A percentile compares a stretch with the other conserved stretches of the same genome.
These are phyloP conservation scores for Aspergillus sp. DNA, from an alignment of 2,329 filamentous ascomycete species.

Conservation along the genomic window DNA sequence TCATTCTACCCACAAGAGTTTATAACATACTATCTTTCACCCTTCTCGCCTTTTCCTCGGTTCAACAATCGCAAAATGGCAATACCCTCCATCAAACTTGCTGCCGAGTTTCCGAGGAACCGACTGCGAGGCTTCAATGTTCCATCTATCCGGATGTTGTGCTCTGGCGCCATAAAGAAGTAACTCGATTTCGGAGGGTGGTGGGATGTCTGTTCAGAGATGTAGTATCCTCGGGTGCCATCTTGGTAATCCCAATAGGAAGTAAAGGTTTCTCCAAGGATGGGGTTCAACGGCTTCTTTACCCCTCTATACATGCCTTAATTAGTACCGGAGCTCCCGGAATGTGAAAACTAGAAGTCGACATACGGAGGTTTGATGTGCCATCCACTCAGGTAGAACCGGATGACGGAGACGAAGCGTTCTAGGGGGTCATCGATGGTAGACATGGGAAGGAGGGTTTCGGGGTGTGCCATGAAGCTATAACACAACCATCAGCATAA, in stretches of 20 bases:
- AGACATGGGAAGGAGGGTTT: constrained; percentile 85
- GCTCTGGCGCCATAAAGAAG: constrained; percentile 95
- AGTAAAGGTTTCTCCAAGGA: constrained; percentile 89
- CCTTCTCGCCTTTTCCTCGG: constrained; percentile 60
- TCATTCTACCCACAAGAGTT: too few relatives aligned
- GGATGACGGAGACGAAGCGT: constrained; percentile 90
- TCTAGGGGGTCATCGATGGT: constrained; percentile 81
- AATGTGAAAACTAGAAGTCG: neutral
- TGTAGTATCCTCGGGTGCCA: constrained; percentile 84
- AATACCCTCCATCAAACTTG: constrained; percentile 96
- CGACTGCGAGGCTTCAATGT: constrained; percentile 91
- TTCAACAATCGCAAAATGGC: constrained; percentile 81
- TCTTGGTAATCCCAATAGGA: constrained; percentile 93
- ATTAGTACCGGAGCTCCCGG: neutral
- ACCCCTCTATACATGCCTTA: constrained; percentile 62
- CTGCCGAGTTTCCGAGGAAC: constrained; percentile 94
- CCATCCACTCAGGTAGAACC: constrained; percentile 98
- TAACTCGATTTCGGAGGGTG: constrained; percentile 98
- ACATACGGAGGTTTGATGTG: constrained; percentile 94
- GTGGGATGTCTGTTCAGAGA: constrained; percentile 95
- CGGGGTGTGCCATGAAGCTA: constrained; percentile 99
- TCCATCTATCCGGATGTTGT: constrained; percentile 91
- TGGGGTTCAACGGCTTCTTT: constrained; percentile 96
- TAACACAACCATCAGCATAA: constrained; percentile 2
- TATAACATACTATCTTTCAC: constrained; percentile 77